A percentile compares a stretch with the other conserved stretches of the same genome.
phyloP scores from a whole-genome alignment of 2,329 filamentous ascomycete species.

The Setomelanomma holmii region DNA sequence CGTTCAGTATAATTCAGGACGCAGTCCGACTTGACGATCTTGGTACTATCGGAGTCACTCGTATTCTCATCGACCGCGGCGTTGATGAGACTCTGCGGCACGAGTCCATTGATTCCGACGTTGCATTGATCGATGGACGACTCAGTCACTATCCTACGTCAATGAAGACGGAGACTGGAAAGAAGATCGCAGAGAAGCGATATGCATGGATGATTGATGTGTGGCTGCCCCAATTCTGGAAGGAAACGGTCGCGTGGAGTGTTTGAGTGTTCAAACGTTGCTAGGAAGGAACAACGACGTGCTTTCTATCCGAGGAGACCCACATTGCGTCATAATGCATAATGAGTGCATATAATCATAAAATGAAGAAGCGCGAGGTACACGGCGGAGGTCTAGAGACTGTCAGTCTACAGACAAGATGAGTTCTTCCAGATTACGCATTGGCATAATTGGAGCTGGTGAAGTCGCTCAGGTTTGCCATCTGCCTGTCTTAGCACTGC shows the following conservation, averaged over 20 bases:
- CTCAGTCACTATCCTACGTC: slow-evolving; percentile 12
- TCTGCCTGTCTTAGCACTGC: not conserved
- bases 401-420: too few relatives aligned
- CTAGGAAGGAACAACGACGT: too few relatives aligned
- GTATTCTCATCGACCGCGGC: slow-evolving; percentile 74
- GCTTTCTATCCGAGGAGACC: too few relatives aligned
- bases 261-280: too few relatives aligned
- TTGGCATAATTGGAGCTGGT: not conserved
- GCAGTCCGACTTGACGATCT: slow-evolving; percentile 87
- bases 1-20: slow-evolving; percentile 85
- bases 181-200: slow-evolving; percentile 14
- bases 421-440: not conserved
- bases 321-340: too few relatives aligned
- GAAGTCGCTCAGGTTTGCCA: not conserved
- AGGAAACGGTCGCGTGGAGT: too few relatives aligned
- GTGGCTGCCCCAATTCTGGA: too few relatives aligned
- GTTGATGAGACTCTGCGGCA: slow-evolving; percentile 58
- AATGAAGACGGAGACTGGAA: slow-evolving; percentile 30
- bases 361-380: too few relatives aligned
- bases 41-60: slow-evolving; percentile 80
- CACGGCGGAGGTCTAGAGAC: too few relatives aligned
- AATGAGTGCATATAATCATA: too few relatives aligned
- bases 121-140: slow-evolving; percentile 16
- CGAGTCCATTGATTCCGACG: slow-evolving; percentile 40
- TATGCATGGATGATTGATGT: not conserved